Base-by-base conservation (phyloP, 2,329 filamentous ascomycete species). In the Coniochaeta prunicola region DNA sequence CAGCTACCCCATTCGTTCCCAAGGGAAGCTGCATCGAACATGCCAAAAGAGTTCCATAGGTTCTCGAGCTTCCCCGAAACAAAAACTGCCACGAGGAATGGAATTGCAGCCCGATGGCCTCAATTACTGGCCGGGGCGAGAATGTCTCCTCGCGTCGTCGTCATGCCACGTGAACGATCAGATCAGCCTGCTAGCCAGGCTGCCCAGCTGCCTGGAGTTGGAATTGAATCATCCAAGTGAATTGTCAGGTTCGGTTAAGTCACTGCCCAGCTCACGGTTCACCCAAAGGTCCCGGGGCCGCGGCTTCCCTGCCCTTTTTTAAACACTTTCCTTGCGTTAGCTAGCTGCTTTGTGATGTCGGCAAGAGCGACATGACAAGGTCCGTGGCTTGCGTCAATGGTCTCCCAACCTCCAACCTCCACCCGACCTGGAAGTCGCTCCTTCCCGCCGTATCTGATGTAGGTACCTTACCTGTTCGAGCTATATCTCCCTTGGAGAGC, bases 91-190 rank as follows among this genome's bases (percentile, higher is more conserved):
- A 50, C 45, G 45, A 50, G 45, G 45, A 36, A 36, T 13, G 12
- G 33, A 50, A 30, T 50, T 50, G 45, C 45, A 50, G 45, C 24
- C 45, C 26, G 45, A 50, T 6, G 45, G 45, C 45, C 45, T 50
- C 45, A 50, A 17, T 50, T 26, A 30, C 45, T 50, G 45, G 45
- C n/a, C 45, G 24, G 42, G 45, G 21, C 40, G 10, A 21, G 45
- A 50, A 50, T 21, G 45, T 50, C 45, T 50, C 45, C 45, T 50
- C 45, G 45, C 45, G 45, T 50, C 45, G 45, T 50, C 45, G 24
- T 50, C 45, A 50, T 50, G 45, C 21, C 45, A 50, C 45, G 45
- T 50, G 45, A 50, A 30, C 13, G 13, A 28, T 17, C 15, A 15
- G 40, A n/a, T n/a, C n/a, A n/a, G n/a, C n/a, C n/a, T n/a, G 19